phyloP scores from a whole-genome alignment of 306 rosid species.

The Trifolium fragiferum region DNA sequence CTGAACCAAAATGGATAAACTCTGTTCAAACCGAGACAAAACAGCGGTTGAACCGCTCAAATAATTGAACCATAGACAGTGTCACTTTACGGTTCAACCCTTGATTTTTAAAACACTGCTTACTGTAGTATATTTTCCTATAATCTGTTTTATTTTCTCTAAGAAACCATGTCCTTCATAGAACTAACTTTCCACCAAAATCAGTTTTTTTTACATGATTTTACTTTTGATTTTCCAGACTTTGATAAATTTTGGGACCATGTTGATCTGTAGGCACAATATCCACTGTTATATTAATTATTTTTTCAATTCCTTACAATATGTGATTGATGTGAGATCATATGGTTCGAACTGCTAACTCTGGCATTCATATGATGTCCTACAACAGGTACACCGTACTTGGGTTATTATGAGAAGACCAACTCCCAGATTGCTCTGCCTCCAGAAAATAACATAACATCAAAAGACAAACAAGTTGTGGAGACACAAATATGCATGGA shows the following conservation, averaged over 20 bases:
- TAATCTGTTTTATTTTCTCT: neutral
- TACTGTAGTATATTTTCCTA: neutral
- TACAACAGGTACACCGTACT: conserved; percentile 43
- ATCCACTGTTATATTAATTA: neutral
- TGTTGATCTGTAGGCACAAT: conserved; percentile 4
- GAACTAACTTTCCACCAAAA: conserved; percentile 24
- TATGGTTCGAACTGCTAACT: conserved; percentile 30
- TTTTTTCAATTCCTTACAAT: neutral
- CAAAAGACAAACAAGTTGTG: conserved; percentile 45
- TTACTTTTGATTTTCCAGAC: neutral
- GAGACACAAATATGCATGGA: conserved; percentile 31
- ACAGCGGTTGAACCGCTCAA: neutral
- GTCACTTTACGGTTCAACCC: neutral
- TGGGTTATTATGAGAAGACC: conserved; percentile 36
- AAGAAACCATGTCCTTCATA: conserved; percentile 9
- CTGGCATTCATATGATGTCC: conserved; percentile 38
- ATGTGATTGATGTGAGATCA: conserved; percentile 8
- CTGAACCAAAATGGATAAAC: neutral
- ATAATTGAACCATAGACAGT: neutral
- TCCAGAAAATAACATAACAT: conserved; percentile 48
- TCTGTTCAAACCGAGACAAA: neutral
- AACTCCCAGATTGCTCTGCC: conserved; percentile 51
- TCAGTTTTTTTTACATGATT: neutral
- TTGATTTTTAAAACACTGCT: neutral
- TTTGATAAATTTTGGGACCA: conserved; percentile 17